Percentiles rank a stretch among this genome's conserved stretches.
These are phyloP conservation scores for Claviceps africana DNA, from an alignment of 2,329 filamentous ascomycete genomes.

Conservation along the genomic window DNA sequence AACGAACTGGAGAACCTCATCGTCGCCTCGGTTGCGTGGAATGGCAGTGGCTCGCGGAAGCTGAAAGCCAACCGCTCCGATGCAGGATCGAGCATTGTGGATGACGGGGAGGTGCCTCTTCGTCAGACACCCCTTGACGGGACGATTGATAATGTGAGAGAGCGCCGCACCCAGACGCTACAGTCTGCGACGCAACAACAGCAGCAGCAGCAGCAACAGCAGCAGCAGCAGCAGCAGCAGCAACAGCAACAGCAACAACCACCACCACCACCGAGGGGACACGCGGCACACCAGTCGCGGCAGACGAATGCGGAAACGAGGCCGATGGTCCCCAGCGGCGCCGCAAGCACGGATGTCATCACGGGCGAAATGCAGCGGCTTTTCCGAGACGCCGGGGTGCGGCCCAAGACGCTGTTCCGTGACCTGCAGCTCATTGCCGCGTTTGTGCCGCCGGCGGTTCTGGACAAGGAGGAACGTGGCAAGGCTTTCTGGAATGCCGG, in stretches of 20 bases:
- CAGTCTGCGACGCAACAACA: conserved; percentile 18
- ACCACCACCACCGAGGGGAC: conserved; percentile 13
- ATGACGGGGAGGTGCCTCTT: conserved; percentile 19
- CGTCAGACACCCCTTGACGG: conserved; percentile 44
- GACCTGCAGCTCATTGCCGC: conserved; percentile 64
- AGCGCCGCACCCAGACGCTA: conserved; percentile 44
- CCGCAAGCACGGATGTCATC: conserved; percentile 48
- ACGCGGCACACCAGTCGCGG: conserved; percentile 21
- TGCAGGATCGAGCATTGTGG: conserved; percentile 19
- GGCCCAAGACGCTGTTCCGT: conserved; percentile 69
- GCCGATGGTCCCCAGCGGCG: conserved; percentile 33
- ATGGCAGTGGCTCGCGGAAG: conserved; percentile 19
- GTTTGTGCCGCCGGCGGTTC: conserved; percentile 45
- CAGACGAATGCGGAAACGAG: conserved; percentile 34
- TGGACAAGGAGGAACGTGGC: conserved; percentile 48
- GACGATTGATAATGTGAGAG: conserved; percentile 55
- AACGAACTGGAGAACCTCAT: conserved; percentile 75
- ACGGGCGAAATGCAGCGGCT: conserved; percentile 52
- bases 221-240: too few relatives aligned
- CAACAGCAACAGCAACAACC: too few relatives aligned
- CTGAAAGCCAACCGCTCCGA: conserved; percentile 23
- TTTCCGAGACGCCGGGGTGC: conserved; percentile 51
- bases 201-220: too few relatives aligned
- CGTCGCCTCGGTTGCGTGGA: conserved; percentile 47
- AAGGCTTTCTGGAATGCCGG: conserved; percentile 88